Percentiles rank a stretch among this genome's conserved stretches.
phyloP scores from a whole-genome alignment of 176 grass and related monocot species.

The Musa itinerans region DNA sequence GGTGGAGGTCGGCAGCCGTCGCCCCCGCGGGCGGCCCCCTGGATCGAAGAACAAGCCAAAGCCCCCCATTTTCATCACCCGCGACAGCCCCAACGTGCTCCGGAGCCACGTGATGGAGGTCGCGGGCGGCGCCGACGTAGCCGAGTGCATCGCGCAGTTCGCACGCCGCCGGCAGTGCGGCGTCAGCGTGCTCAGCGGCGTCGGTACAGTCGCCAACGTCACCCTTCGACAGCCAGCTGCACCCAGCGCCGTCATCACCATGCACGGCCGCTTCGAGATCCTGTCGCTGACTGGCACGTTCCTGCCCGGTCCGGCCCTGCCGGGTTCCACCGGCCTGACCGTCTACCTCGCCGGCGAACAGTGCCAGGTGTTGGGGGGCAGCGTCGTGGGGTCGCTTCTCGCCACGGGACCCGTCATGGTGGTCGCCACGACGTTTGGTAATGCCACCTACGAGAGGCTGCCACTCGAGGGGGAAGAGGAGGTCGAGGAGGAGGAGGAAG shows the following conservation, averaged over 20 bases:
- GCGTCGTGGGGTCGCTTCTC: conserved; percentile 10
- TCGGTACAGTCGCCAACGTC: conserved; percentile 15
- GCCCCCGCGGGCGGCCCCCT: conserved; percentile 7
- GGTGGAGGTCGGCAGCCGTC: not conserved
- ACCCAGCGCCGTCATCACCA: conserved; percentile 2
- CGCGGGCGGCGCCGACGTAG: conserved; percentile 5
- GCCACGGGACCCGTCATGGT: conserved; percentile 13
- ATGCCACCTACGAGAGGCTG: conserved; percentile 23
- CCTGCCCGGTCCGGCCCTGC: conserved; percentile 7
- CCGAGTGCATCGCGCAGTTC: conserved; percentile 15
- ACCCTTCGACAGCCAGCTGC: conserved; percentile 15
- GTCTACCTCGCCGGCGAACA: conserved; percentile 19
- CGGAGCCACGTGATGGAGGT: conserved; percentile 24
- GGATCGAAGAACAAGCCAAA: conserved; percentile 22
- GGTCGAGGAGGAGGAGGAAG: not conserved
- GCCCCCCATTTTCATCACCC: conserved; percentile 18
- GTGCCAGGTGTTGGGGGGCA: conserved; percentile 19
- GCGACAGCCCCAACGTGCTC: conserved; percentile 21
- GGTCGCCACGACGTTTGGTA: conserved; percentile 13
- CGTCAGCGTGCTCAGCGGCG: conserved; percentile 21
- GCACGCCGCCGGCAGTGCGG: conserved; percentile 22
- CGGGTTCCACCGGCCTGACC: conserved; percentile 10
- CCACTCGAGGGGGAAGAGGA: conserved; percentile 13
- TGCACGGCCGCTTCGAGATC: conserved; percentile 22
- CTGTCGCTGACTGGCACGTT: conserved; percentile 15